A percentile compares a stretch with the other conserved stretches of the same genome.
These are phyloP conservation scores for Calocybe gangraenosa DNA, from an alignment of 768 basidiomycete species.

Conservation along the genomic window DNA sequence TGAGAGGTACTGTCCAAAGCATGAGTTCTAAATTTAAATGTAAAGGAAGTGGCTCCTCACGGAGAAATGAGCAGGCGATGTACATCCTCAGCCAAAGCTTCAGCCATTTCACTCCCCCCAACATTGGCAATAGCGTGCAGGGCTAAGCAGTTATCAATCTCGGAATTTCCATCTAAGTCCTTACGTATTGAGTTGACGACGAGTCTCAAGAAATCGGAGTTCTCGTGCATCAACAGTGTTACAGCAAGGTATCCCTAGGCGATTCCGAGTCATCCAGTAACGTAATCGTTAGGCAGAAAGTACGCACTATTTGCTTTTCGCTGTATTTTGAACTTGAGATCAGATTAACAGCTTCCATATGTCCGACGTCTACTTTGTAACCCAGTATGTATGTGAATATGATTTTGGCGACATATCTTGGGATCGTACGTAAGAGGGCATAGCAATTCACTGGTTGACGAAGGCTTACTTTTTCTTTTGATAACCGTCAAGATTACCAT, in stretches of 20 bases:
- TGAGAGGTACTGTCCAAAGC: constrained; percentile 71
- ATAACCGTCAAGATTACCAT: constrained; percentile 84
- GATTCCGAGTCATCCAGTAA: constrained; percentile 9
- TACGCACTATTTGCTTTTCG: constrained; percentile 97
- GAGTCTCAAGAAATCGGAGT: constrained; percentile 92
- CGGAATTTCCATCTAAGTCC: constrained; percentile 91
- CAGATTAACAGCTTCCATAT: constrained; percentile 99
- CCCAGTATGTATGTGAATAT: constrained; percentile 99
- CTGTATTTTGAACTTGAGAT: constrained; percentile 94
- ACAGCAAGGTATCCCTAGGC: constrained; percentile 93
- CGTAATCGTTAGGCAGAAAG: constrained; percentile 3
- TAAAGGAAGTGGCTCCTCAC: constrained; percentile 45
- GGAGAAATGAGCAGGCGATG: constrained; percentile 93
- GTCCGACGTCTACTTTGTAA: constrained; percentile 98
- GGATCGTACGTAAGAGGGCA: constrained; percentile 3
- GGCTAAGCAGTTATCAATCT: constrained; percentile 94
- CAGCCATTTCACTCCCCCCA: constrained; percentile 97
- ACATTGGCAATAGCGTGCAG: constrained; percentile 98
- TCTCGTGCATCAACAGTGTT: constrained; percentile 97
- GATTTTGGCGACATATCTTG: constrained; percentile 95
- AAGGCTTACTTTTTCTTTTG: constrained; percentile 83
- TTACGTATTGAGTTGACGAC: constrained; percentile 99
- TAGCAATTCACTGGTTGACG: neutral
- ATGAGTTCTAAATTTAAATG: constrained; percentile 6
- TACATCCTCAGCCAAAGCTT: constrained; percentile 89